Evolutionary conservation across 2,329 filamentous ascomycete species (phyloP), one percentile per base, ranked within the genome.

Genomic region (Aureobasidium sp.): DNA sequence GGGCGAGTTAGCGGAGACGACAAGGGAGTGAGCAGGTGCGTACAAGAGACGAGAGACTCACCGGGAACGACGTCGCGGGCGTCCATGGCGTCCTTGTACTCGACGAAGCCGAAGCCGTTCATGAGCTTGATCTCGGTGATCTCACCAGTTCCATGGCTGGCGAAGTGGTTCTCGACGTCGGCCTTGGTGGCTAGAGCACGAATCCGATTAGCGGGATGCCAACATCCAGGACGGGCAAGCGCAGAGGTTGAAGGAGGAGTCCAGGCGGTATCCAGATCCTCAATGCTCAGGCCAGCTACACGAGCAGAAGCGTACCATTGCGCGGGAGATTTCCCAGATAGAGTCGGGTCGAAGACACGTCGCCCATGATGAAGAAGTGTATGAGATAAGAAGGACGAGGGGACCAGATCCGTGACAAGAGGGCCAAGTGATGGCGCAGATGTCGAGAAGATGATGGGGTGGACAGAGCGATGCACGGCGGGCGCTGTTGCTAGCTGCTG

Each of bases 51-150:
- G 44, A 62, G 63, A 64, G 66, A 72, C 87, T 80, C 85, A 97
- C 94, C 93, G 77, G 94, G 94, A 72, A 99, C 94, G 67, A 99
- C 92, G 79, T 99, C 94, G 74, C 93, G 89, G 69, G 94, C 94
- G 79, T 99, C 94, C 89, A 97, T 90, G 63, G 91, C 86, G 79
- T 97, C 94, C 78, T 97, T 95, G 78, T 97, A 99, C 78, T 99
- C 94, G 75, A 99, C 96, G 81, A 99, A 99, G 75, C 94, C 94
- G 74, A 99, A 99, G 72, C 94, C 94, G 75, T 96, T 97, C 94
- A 99, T 99, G 67, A 99, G 86, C 82, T 99, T 99, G 80, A 99
- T 93, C 81, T 99, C 94, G 69, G 89, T 94, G 75, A 99, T 97
- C 76, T 96, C 91, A 76, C 94, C 94, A 70, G 91, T 93, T 74